phyloP scores from a whole-genome alignment of 345 rosid species.

The Populus pruinosa region DNA sequence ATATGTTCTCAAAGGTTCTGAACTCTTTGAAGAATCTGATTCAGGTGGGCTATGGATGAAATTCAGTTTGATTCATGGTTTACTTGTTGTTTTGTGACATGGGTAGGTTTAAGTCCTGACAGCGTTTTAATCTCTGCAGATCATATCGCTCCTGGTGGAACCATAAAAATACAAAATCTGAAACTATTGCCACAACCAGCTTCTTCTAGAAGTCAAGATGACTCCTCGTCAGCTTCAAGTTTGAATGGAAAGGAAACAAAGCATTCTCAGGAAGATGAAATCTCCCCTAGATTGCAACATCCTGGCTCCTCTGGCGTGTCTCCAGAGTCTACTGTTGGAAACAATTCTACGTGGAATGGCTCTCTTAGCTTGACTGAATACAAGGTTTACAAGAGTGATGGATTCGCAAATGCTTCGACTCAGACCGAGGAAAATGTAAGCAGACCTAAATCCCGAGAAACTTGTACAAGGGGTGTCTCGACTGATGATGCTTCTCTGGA shows the following conservation, averaged over 20 bases:
- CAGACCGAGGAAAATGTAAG: constrained; percentile 76
- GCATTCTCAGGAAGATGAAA: constrained; percentile 74
- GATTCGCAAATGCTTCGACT: constrained; percentile 82
- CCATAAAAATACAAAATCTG: constrained; percentile 18
- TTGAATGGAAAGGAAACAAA: constrained; percentile 63
- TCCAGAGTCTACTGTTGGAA: constrained; percentile 60
- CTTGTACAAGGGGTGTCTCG: constrained; percentile 85
- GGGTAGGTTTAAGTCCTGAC: background rate
- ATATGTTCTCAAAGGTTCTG: constrained; percentile 93
- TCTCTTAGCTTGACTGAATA: constrained; percentile 74
- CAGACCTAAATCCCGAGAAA: constrained; percentile 46
- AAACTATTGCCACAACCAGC: constrained; percentile 63
- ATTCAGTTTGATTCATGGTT: background rate
- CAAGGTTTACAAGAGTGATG: constrained; percentile 60
- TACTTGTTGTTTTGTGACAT: background rate
- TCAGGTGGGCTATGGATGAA: constrained; percentile 39
- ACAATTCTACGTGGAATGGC: constrained; percentile 65
- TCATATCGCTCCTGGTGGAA: constrained; percentile 11
- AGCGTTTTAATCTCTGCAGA: constrained; percentile 10
- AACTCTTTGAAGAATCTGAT: constrained; percentile 66
- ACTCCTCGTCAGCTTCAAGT: constrained; percentile 76
- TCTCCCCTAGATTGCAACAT: constrained; percentile 59
- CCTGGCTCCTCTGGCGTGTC: constrained; percentile 60
- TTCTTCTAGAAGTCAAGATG: constrained; percentile 73
- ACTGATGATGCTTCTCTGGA: constrained; percentile 66